Base-by-base conservation (phyloP, 2,329 filamentous ascomycete species). In the Sporothrix mexicana region DNA sequence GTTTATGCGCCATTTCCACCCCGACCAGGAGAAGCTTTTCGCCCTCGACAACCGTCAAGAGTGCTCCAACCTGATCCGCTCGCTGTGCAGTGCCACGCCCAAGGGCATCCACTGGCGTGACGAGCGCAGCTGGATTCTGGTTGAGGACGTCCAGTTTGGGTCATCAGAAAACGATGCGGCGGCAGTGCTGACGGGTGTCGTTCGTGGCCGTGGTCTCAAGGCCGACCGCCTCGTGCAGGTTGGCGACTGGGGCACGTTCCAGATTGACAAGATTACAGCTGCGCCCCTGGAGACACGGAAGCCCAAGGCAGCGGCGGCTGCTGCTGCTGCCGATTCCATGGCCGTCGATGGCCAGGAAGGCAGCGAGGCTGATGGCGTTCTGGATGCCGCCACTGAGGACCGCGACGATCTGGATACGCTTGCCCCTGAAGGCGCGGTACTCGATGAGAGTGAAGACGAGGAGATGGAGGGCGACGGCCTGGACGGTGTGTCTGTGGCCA, bases 31-130 rank as follows among this genome's bases (percentile, higher is more conserved):
- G 78, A 98, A 96, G 82, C 87, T 99, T 17, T 93, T 95, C 81
- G 96, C 90, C 77, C 86, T 98, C 72, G 94, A 97, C 79, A 95
- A 89, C 75, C 88, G 93, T 79, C 94, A 97, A 79, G 96, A 99
- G 80, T 95, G 93, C 80, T 89, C 94, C 69, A 98, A 98, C 80
- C 85, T 97, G 51, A 92, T 98, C 82, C 89, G 97, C 70, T 95
- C 94, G 41, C 84, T 99, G 17, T 99, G 96, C 85, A 97, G 91
- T 76, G 94, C 92, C 49, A 94, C 92, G 59, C 95, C 96, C 12
- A 98, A 97, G 83, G 96, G 96, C 0, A 89, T 99, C n/a, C 86
- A 91, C 75, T 99, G 96, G 96, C 90, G 96, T 77, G 96, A 99
- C 70, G 94, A 97, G 76, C 88, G 96, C 77, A 97, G 94, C 78